Base-by-base conservation (phyloP, 352 stramenopile species). In the Phytophthora pluvialis region DNA sequence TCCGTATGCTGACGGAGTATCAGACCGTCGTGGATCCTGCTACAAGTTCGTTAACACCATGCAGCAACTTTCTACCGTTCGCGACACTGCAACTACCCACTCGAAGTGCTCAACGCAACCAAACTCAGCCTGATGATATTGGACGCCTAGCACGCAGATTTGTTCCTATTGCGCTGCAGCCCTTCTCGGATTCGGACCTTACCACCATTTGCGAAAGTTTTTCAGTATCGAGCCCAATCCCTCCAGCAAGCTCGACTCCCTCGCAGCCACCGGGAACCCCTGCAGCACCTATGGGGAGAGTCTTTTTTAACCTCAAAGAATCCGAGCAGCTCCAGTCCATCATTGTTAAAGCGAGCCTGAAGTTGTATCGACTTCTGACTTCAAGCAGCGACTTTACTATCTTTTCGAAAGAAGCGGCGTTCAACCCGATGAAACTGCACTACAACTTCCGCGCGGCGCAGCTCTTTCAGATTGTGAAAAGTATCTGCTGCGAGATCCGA, bases 341-440 rank as follows among this genome's bases (percentile, higher is more conserved):
- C 15, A 29, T 89, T 13, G 70, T 88, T 29, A 91, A 87, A 47
- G 75, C 81, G 2, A 88, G 78, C 21, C 47, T 89, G 43, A 86
- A 81, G 42, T 46, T 90, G 11, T 84, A 74, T 12, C 77, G 83
- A 7, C 56, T 79, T 8, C 26, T 91, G 46, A 71, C 64, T 5
- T 59, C 43, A n/a, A 57, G 35, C 25, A 73, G 59, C 31, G 81
- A 80, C 16, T 77, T 70, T 44, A 72, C 64, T 31, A 57, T 63
- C 0, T 3, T 73, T 33, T 21, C 40, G 15, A 54, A 56, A n/a
- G 42, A 62, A 44, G 15, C 55, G 29, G 8, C 44, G 5, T 51
- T 74, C 38, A 60, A 54, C 15, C 44, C 42, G 5, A 46, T 50
- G 7, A 89, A 90, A 18, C 54, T 88, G 4, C 74, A 90, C 25